Base-by-base conservation (phyloP, 176 grass and related monocot species). In the Hsuehochloa calcarea region DNA sequence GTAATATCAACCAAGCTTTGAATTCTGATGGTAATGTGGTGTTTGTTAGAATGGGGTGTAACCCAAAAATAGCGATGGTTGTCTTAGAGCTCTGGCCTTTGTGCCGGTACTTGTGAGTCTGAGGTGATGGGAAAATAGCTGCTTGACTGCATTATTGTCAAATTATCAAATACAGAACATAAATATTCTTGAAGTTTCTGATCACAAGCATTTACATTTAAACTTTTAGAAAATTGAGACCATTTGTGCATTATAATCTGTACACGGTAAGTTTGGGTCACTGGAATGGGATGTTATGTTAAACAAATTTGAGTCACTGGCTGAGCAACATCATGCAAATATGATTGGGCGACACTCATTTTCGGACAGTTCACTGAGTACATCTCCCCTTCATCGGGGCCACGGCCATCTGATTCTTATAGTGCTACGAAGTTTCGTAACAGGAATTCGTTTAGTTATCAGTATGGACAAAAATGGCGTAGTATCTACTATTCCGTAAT, bases 1-100 rank as follows among this genome's bases (percentile, higher is more conserved):
- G 35, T 55, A 22, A 70, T 85, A 27, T 67, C 60, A 85, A 58
- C 61, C 45, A 27, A 60, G 4, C 49, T 66, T 72, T 46, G 46
- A 70, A 49, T 50, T 66, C 31, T 29, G 11, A n/a, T 64, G 56
- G 17, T 64, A 55, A 34, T 77, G 13, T 60, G 62, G 17, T 49
- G 49, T 62, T 85, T 10, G 13, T 75, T 31, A 65, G 29, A 47
- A 67, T 49, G 40, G 41, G 56, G 65, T 60, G 22, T 43, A 47
- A 64, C 78, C 45, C 31, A 81, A 47, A 81, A 60, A 46, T 56
- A 77, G 16, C 16, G 11, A 13, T 16, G n/a, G 5, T 51, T 65
- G 47, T 77, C 60, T 29, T 19, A 23, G 6, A 66, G 58, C 25
- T 58, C 65, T 55, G 37, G 19, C 50, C 25, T 78, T 68, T 70